phyloP scores from a whole-genome alignment of 192 early-diverging fungal species.

The Spizellomyces punctatus region DNA sequence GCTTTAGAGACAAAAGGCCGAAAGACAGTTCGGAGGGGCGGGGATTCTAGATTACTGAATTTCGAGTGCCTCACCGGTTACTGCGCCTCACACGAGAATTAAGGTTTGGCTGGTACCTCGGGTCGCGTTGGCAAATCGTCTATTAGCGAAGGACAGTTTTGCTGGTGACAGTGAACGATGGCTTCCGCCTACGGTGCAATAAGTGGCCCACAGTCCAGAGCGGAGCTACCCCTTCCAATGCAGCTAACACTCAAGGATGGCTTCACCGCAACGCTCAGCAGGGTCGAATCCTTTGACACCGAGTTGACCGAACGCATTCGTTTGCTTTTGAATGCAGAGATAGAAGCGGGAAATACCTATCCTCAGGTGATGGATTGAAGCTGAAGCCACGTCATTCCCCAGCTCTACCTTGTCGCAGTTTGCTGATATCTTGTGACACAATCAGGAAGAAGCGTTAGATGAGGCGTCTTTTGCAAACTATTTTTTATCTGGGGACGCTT shows the following conservation, averaged over 20 bases:
- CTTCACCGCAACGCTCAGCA: conserved; percentile 14
- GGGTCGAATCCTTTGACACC: not conserved
- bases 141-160: no score
- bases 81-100: no score
- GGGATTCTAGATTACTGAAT: no score
- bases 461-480: conserved; percentile 48
- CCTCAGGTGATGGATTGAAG: conserved; percentile 56
- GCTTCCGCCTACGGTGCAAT: conserved; percentile 32
- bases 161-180: not conserved
- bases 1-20: no score
- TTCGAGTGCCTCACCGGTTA: no score
- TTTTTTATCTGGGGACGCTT: conserved; percentile 46
- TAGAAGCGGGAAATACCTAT: conserved; percentile 71
- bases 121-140: no score
- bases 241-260: conserved; percentile 31
- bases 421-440: conserved; percentile 4
- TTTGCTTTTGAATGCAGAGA: conserved; percentile 62
- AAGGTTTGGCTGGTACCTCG: no score
- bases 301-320: conserved; percentile 43
- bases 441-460: conserved; percentile 55
- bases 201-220: not conserved
- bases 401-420: conserved; percentile 2
- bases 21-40: no score
- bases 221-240: conserved; percentile 32
- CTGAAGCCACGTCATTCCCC: conserved; percentile 29